These are phyloP conservation scores for Alternaria sp. DNA, from an alignment of 2,329 filamentous ascomycete genomes.

Conservation along the genomic window DNA sequence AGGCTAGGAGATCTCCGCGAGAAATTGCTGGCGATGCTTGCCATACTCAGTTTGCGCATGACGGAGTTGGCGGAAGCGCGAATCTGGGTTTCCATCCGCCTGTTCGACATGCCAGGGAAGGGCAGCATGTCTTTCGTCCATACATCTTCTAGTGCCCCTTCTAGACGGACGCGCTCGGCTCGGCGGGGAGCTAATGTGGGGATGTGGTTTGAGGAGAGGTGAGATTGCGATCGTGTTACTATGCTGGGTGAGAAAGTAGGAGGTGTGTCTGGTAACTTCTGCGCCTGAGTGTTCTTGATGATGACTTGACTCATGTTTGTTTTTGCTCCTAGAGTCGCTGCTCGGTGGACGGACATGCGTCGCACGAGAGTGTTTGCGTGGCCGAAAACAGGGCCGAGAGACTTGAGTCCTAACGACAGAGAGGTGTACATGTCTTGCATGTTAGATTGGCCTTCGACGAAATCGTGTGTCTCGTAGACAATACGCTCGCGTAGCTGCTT, in stretches of 20 bases:
- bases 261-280: constrained; percentile 64
- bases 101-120: constrained; percentile 80
- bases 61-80: constrained; percentile 83
- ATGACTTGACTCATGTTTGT: constrained; percentile 78
- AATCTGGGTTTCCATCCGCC: constrained; percentile 74
- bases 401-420: constrained; percentile 75
- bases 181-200: constrained; percentile 78
- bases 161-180: constrained; percentile 79
- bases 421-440: constrained; percentile 66
- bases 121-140: constrained; percentile 85
- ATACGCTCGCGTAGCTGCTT: constrained; percentile 67
- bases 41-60: constrained; percentile 87
- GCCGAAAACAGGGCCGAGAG: constrained; percentile 78
- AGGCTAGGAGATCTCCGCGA: constrained; percentile 73
- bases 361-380: constrained; percentile 72
- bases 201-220: constrained; percentile 72
- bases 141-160: constrained; percentile 76
- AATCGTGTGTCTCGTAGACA: constrained; percentile 60
- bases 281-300: constrained; percentile 82
- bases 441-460: constrained; percentile 58
- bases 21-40: constrained; percentile 80
- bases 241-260: constrained; percentile 57
- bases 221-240: constrained; percentile 81
- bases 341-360: constrained; percentile 79
- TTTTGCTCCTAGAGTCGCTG: constrained; percentile 76